Evolutionary conservation across 352 stramenopile species (phyloP), one percentile per base, ranked within the genome.

Genomic region (Phytophthora foliorum): DNA sequence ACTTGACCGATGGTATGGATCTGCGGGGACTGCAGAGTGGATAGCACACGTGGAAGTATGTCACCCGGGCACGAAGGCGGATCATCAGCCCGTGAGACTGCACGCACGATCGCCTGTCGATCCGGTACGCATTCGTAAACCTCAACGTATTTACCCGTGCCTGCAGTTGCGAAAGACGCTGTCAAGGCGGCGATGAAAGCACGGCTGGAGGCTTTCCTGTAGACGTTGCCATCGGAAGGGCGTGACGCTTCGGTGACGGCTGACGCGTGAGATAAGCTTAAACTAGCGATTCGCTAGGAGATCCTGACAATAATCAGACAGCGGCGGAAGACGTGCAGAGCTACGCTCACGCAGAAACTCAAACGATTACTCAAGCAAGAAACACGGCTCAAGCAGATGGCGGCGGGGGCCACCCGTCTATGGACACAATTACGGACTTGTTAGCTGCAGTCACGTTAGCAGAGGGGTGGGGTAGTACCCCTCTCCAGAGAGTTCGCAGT

Each of bases 1-100:
- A 27, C 17, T 57, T 6, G 51, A 57, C 22, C 31, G 51, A 4
- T 57, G 51, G 51, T 57, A 57, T 57, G 51, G 46, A 19, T 34
- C 51, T 1, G 34, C 51, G 3, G 2, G n/a, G 6, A 7, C 48
- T 5, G 8, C 9, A 13, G 7, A 19, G 16, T 57, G 51, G 51
- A 32, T 57, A 14, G 19, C 21, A 17, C 1, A 21, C 13, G 6
- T 36, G 10, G 32, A 46, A 17, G 5, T 57, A 8, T 22, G 31
- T 4, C 4, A 31, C 16, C 32, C 4, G 8, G 51, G 16, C 2
- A 48, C 34, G 2, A 13, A 1, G 19, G n/a, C 51, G 14, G 51
- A 57, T 34, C 32, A 57, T 25, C 2, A 11, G 3, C 31, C 17
- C 1, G 51, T 48, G 17, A n/a, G 27, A 7, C 17, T 57, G n/a